Evolutionary conservation across 2,329 filamentous ascomycete genomes (phyloP).

Genomic region (Fusarium chaquense): DNA sequence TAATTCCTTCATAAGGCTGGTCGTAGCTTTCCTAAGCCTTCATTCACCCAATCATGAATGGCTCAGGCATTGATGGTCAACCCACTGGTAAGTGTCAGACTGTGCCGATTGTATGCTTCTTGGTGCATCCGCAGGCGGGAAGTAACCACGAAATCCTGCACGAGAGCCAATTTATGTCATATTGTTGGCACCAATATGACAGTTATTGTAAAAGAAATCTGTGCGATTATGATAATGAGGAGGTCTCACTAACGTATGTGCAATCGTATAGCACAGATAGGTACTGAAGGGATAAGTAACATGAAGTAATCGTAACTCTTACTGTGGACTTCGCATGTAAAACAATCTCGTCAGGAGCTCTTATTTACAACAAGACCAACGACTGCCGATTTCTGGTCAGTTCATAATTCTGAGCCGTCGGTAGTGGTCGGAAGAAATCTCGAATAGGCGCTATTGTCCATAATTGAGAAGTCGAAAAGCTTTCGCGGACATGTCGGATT

Average conservation of each 20-base stretch:
- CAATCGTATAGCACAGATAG: too few relatives aligned
- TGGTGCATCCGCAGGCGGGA: slow-evolving; percentile 11
- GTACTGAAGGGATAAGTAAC: too few relatives aligned
- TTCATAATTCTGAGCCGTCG: neutral
- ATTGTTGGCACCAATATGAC: neutral
- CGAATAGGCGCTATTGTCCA: too few relatives aligned
- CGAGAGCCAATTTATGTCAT: slow-evolving; percentile 2
- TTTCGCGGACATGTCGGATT: too few relatives aligned
- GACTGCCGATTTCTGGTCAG: neutral
- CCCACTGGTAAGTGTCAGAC: slow-evolving; percentile 34
- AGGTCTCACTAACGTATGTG: too few relatives aligned
- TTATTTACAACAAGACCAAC: neutral
- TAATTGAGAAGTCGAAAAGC: too few relatives aligned
- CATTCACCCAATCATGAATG: slow-evolving; percentile 36
- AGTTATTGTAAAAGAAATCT: too few relatives aligned
- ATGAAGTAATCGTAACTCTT: too few relatives aligned
- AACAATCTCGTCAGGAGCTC: too few relatives aligned
- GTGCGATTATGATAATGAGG: too few relatives aligned
- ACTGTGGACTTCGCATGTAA: too few relatives aligned
- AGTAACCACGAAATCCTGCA: slow-evolving; percentile 29
- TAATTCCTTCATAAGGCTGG: slow-evolving; percentile 26
- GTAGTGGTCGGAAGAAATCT: neutral
- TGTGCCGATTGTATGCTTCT: slow-evolving; percentile 26
- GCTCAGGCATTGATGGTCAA: slow-evolving; percentile 25
- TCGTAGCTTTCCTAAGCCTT: slow-evolving; percentile 23